phyloP scores from a whole-genome alignment of 2,329 filamentous ascomycete species.

The Fusarium algeriense region DNA sequence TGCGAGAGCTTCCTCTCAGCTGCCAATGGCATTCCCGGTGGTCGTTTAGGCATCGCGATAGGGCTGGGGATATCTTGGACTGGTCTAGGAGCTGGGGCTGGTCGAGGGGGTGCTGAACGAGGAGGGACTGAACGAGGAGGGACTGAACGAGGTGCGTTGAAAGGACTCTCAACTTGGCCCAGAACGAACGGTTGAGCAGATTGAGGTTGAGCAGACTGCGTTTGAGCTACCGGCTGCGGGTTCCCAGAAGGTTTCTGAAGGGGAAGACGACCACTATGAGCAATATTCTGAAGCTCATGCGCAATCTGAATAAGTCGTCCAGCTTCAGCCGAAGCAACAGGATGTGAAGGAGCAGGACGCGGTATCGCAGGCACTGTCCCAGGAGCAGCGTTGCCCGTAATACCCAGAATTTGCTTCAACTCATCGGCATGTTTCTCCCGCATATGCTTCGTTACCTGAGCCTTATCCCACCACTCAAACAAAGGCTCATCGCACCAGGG shows the following conservation, averaged over 20 bases:
- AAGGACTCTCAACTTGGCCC: neutral
- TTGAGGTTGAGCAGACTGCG: no score
- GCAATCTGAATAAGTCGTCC: neutral
- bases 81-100: neutral
- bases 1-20: neutral
- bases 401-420: constrained; percentile 30
- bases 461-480: constrained; percentile 47
- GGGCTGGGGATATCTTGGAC: neutral
- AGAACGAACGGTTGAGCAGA: neutral
- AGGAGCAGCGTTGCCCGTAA: no score
- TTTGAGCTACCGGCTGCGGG: neutral
- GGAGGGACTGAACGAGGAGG: neutral
- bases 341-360: neutral
- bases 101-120: neutral
- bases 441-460: constrained; percentile 49
- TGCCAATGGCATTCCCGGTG: neutral
- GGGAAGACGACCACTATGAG: neutral
- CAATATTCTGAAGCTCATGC: neutral
- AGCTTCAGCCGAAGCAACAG: neutral
- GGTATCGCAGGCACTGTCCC: neutral
- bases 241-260: neutral
- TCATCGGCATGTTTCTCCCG: constrained; percentile 46
- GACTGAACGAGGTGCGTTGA: neutral
- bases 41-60: neutral
- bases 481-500: constrained; percentile 53